phyloP scores from a whole-genome alignment of 2,329 filamentous ascomycete species.

The Incumbomyces lentus region DNA sequence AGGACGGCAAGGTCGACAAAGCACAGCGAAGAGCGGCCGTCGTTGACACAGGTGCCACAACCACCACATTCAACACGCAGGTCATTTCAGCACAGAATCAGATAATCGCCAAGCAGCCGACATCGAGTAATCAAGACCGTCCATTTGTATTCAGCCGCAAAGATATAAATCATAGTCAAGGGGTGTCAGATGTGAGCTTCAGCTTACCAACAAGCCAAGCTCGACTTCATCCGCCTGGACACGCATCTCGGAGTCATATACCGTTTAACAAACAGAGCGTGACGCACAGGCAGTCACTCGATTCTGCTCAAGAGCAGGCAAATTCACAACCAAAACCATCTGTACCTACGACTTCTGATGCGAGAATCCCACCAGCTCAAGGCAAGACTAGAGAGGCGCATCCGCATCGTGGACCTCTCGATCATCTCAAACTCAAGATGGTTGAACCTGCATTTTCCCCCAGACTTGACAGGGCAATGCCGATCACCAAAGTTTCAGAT shows the following conservation, averaged over 20 bases:
- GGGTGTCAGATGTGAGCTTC: neutral
- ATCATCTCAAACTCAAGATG: neutral
- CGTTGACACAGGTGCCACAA: neutral
- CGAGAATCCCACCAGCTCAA: neutral
- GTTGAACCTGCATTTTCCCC: neutral
- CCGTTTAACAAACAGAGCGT: neutral
- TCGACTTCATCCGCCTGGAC: too few species aligned
- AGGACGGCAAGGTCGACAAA: neutral
- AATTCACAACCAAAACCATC: neutral
- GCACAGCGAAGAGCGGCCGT: neutral
- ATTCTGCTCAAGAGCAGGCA: neutral
- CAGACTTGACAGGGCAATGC: neutral
- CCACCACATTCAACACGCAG: neutral
- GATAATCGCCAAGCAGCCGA: slow-evolving; percentile 3
- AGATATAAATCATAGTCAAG: neutral
- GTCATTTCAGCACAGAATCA: neutral
- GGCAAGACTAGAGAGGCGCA: neutral
- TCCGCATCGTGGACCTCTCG: neutral
- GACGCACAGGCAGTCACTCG: neutral
- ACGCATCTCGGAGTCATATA: neutral
- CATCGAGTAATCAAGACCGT: neutral
- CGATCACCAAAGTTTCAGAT: neutral
- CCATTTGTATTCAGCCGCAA: neutral
- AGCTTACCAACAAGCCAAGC: neutral
- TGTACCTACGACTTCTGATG: neutral